Conservation (phyloP, 2,329 filamentous ascomycete species). For the Penicillium sp. region DNA sequence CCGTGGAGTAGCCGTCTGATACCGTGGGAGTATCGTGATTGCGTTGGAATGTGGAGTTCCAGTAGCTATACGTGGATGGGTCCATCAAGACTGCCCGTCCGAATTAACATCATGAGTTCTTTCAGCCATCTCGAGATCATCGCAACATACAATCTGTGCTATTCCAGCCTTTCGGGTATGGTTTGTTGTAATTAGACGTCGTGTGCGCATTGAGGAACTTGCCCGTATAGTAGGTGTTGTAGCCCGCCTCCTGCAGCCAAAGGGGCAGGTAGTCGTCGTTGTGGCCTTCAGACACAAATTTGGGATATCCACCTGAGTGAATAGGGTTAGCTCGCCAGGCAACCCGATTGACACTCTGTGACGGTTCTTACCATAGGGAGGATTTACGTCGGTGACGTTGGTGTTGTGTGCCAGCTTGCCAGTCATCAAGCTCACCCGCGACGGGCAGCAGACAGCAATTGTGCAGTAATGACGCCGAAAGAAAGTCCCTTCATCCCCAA, state of each 20-base stretch:
- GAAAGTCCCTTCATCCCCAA: slow-evolving; percentile 52
- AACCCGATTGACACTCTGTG: neutral
- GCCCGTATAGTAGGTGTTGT: slow-evolving; percentile 64
- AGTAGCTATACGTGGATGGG: slow-evolving; percentile 61
- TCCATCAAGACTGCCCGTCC: slow-evolving; percentile 48
- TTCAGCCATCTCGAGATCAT: too few species aligned
- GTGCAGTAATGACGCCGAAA: slow-evolving; percentile 57
- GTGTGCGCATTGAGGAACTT: slow-evolving; percentile 65
- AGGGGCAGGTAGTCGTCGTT: slow-evolving; percentile 64
- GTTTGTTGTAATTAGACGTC: slow-evolving; percentile 55
- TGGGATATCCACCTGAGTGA: slow-evolving; percentile 47
- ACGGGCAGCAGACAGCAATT: slow-evolving; percentile 60
- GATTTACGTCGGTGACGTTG: slow-evolving; percentile 52
- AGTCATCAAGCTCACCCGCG: slow-evolving; percentile 57
- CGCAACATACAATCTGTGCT: slow-evolving; percentile 40
- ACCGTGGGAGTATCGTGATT: slow-evolving; percentile 51
- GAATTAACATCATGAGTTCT: neutral
- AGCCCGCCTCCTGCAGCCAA: slow-evolving; percentile 64
- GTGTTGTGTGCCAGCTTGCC: slow-evolving; percentile 62
- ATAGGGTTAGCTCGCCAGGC: neutral
- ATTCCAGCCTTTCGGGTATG: slow-evolving; percentile 55
- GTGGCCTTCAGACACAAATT: slow-evolving; percentile 59
- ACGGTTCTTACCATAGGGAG: slow-evolving; percentile 23
- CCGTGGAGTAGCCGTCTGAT: slow-evolving; percentile 51
- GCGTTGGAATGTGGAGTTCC: slow-evolving; percentile 55